Conservation (phyloP, 139 green algal genomes). For the Closterium sp. region DNA sequence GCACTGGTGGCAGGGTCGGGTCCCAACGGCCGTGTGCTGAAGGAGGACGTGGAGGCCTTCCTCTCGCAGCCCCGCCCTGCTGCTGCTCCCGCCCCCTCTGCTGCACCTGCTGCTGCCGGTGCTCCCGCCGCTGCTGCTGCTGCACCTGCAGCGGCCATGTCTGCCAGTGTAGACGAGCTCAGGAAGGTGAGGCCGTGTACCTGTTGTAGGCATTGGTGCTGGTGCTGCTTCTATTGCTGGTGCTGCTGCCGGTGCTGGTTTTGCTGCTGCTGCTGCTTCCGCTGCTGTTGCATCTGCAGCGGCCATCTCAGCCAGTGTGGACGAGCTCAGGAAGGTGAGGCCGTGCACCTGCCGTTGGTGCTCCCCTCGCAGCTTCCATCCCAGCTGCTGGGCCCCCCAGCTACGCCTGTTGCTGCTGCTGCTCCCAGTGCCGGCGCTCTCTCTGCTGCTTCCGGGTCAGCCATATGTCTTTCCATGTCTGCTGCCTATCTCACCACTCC, state of each 20-base stretch:
- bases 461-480: too few relatives aligned
- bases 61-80: background rate
- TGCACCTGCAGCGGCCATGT: background rate
- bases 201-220: too few relatives aligned
- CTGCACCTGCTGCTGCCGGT: background rate
- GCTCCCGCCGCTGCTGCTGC: constrained; percentile 18
- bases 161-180: background rate
- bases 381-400: background rate
- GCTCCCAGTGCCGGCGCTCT: too few relatives aligned
- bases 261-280: background rate
- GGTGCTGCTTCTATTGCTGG: too few relatives aligned
- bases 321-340: background rate
- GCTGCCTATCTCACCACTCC: background rate
- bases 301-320: background rate
- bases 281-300: too few relatives aligned
- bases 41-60: constrained; percentile 55
- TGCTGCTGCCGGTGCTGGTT: background rate
- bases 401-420: too few relatives aligned
- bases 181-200: background rate
- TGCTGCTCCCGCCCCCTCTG: background rate
- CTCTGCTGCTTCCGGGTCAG: too few relatives aligned
- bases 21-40: constrained; percentile 50
- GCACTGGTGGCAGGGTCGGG: constrained; percentile 48
- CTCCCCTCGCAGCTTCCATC: too few relatives aligned
- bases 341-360: constrained; percentile 9